Conservation (phyloP, 495 filamentous ascomycete species). For the Friedmanniomyces endolithicus region DNA sequence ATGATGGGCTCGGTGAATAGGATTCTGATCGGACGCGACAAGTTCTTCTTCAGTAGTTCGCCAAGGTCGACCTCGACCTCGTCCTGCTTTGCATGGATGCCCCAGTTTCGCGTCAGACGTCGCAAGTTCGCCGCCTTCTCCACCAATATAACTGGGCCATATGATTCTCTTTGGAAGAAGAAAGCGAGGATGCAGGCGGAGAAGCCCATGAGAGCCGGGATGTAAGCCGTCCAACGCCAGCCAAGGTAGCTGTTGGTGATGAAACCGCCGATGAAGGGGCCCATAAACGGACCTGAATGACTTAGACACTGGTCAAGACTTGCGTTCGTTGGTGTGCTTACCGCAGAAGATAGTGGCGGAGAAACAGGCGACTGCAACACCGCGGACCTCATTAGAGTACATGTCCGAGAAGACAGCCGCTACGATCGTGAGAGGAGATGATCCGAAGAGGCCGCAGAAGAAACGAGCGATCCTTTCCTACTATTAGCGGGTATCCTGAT, state of each 20-base stretch:
- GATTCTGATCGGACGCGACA: slow-evolving; percentile 20
- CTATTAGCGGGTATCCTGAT: neutral
- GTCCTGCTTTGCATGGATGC: slow-evolving; percentile 46
- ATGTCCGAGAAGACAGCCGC: slow-evolving; percentile 75
- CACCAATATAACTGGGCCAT: slow-evolving; percentile 42
- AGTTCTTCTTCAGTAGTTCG: slow-evolving; percentile 17
- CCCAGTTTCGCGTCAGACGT: slow-evolving; percentile 49
- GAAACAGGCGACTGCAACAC: slow-evolving; percentile 17
- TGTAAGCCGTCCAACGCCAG: slow-evolving; percentile 43
- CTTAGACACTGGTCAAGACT: too few species aligned
- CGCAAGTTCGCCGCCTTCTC: slow-evolving; percentile 44
- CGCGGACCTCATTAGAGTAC: slow-evolving; percentile 31
- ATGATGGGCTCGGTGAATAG: slow-evolving; percentile 25
- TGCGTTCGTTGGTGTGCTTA: too few species aligned
- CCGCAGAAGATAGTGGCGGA: slow-evolving; percentile 1
- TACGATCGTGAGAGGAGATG: slow-evolving; percentile 69
- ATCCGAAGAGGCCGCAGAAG: slow-evolving; percentile 63
- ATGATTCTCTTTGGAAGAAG: slow-evolving; percentile 50
- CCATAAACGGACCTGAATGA: slow-evolving; percentile 20
- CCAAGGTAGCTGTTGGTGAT: slow-evolving; percentile 26
- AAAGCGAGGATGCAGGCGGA: slow-evolving; percentile 35
- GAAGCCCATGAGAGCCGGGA: slow-evolving; percentile 45
- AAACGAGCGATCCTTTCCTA: slow-evolving; percentile 54
- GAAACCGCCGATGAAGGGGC: slow-evolving; percentile 27
- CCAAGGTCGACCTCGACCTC: slow-evolving; percentile 37